phyloP scores from a whole-genome alignment of 306 rosid species.

The Pueraria montana region DNA sequence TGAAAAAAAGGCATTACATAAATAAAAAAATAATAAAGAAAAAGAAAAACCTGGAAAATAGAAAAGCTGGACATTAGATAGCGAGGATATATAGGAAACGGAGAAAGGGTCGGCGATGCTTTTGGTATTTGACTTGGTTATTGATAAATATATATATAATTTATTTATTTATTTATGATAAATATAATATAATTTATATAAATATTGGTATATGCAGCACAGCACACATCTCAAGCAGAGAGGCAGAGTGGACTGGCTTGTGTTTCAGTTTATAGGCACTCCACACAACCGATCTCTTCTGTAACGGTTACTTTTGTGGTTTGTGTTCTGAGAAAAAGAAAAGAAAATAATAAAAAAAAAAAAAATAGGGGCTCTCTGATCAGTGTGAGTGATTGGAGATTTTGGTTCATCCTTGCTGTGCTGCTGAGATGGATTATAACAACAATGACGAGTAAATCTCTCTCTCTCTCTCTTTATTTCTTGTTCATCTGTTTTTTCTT shows the following conservation, averaged over 20 bases:
- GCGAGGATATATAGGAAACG: slow-evolving; percentile 22
- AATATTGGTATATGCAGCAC: background rate
- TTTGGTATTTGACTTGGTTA: background rate
- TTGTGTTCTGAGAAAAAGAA: background rate
- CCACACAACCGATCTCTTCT: slow-evolving; percentile 48
- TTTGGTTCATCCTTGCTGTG: slow-evolving; percentile 39
- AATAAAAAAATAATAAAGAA: background rate
- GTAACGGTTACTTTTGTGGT: slow-evolving; percentile 66
- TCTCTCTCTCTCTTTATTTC: slow-evolving; percentile 8
- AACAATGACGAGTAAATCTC: slow-evolving; percentile 67
- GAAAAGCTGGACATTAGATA: background rate
- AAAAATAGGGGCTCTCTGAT: slow-evolving; percentile 33
- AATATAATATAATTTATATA: slow-evolving; percentile 4
- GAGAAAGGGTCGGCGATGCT: slow-evolving; percentile 47
- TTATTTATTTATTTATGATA: background rate
- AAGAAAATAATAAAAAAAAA: background rate
- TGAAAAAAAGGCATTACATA: background rate
- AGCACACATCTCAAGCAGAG: slow-evolving; percentile 59
- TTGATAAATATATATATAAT: background rate
- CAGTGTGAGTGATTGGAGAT: slow-evolving; percentile 39
- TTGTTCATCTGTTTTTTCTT: background rate
- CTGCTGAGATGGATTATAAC: slow-evolving; percentile 67
- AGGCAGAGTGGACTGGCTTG: slow-evolving; percentile 31
- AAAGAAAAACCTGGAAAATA: background rate
- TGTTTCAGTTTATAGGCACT: slow-evolving; percentile 12